Conservation (phyloP, 305 asterid genomes). For the Fraxinus paxiana region DNA sequence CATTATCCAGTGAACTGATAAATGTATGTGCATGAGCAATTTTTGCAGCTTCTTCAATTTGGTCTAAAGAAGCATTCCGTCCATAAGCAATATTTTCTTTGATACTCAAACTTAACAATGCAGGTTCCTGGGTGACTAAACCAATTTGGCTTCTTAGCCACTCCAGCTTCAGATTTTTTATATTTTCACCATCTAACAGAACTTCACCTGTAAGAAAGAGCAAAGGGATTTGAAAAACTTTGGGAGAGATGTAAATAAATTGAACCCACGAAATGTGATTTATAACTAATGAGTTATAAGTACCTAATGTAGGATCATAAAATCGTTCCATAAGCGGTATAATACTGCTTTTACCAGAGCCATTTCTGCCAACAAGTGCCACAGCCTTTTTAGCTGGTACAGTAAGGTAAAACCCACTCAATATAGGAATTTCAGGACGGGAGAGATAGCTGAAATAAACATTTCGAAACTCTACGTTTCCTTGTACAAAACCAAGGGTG, state of each 20-base stretch:
- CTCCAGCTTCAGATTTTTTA: slow-evolving; percentile 87
- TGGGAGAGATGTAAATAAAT: slow-evolving; percentile 13
- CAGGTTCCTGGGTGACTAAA: slow-evolving; percentile 97
- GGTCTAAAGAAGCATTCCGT: slow-evolving; percentile 75
- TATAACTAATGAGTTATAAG: slow-evolving; percentile 14
- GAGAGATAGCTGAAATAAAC: slow-evolving; percentile 96
- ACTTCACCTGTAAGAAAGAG: slow-evolving; percentile 77
- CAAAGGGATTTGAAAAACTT: not conserved
- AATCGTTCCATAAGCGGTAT: slow-evolving; percentile 99
- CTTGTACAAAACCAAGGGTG: slow-evolving; percentile 86
- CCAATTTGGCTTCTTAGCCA: slow-evolving; percentile 98
- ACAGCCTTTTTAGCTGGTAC: slow-evolving; percentile 97
- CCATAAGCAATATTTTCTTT: slow-evolving; percentile 97
- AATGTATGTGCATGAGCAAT: slow-evolving; percentile 96
- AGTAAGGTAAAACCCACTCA: slow-evolving; percentile 96
- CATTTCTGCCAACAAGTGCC: slow-evolving; percentile 98
- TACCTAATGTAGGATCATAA: slow-evolving; percentile 98
- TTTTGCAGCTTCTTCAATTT: slow-evolving; percentile 98
- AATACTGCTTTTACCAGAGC: slow-evolving; percentile 98
- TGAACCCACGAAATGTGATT: slow-evolving; percentile 10
- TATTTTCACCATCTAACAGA: slow-evolving; percentile 97
- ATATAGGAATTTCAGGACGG: slow-evolving; percentile 96
- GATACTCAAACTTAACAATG: slow-evolving; percentile 91
- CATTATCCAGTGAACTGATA: slow-evolving; percentile 91
- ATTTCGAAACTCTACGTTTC: slow-evolving; percentile 94